These are phyloP conservation scores for Colletotrichum agaves DNA, from an alignment of 2,329 filamentous ascomycete genomes.

Conservation along the genomic window DNA sequence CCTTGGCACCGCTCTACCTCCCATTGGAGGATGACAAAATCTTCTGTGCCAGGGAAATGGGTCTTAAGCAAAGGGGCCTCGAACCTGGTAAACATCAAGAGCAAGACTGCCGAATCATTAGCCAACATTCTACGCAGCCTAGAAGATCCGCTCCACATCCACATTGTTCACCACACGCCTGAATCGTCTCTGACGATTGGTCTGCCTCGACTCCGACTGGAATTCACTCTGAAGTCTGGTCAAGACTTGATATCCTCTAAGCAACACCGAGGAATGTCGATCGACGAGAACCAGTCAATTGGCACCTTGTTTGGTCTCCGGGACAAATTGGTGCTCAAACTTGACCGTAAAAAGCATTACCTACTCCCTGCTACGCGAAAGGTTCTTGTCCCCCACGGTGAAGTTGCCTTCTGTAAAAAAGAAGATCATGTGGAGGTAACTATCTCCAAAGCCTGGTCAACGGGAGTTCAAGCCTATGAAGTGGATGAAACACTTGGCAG, in stretches of 20 bases:
- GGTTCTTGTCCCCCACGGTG: background rate
- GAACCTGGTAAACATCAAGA: background rate
- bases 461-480: conserved; percentile 53
- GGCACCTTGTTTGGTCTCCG: conserved; percentile 60
- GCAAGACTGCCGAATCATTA: background rate
- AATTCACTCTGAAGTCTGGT: background rate
- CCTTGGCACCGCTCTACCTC: conserved; percentile 42
- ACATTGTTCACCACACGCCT: background rate
- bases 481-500: conserved; percentile 62
- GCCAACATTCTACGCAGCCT: background rate
- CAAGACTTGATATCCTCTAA: conserved; percentile 51
- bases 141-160: background rate
- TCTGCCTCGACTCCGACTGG: background rate
- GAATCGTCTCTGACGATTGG: background rate
- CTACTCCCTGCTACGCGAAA: conserved; percentile 40
- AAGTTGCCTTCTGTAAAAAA: too few relatives aligned
- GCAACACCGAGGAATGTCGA: conserved; percentile 60
- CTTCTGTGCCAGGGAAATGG: too few relatives aligned
- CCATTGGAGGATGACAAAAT: background rate
- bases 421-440: conserved; percentile 48
- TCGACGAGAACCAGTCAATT: conserved; percentile 59
- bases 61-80: background rate
- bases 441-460: conserved; percentile 42
- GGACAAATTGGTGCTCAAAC: conserved; percentile 59
- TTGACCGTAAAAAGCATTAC: conserved; percentile 13